phyloP scores from a whole-genome alignment of 805 yeast species.

The Candida patagonica region DNA sequence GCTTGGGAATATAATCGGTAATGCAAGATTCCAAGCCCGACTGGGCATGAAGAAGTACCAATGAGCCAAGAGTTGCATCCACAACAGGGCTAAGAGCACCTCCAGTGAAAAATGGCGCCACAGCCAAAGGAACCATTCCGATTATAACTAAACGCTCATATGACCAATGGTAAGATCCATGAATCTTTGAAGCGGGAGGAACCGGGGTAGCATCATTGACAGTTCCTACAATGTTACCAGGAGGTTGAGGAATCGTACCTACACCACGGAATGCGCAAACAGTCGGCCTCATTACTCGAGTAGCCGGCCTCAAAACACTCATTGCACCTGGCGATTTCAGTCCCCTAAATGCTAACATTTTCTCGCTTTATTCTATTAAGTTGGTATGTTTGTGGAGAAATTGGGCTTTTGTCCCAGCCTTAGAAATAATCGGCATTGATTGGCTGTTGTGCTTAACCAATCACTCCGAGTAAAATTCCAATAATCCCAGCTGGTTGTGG shows the following conservation, averaged over 20 bases:
- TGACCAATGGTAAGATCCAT: slow-evolving; percentile 93
- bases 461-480: too few species aligned
- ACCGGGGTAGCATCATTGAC: slow-evolving; percentile 78
- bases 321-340: too few species aligned
- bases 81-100: slow-evolving; percentile 50
- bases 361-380: too few species aligned
- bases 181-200: slow-evolving; percentile 53
- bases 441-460: too few species aligned
- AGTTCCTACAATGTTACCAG: slow-evolving; percentile 86
- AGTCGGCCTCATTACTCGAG: background rate
- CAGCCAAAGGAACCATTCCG: slow-evolving; percentile 66
- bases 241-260: slow-evolving; percentile 57
- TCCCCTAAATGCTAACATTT: too few species aligned
- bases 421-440: too few species aligned
- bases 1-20: slow-evolving; percentile 79
- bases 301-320: too few species aligned
- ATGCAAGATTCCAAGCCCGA: slow-evolving; percentile 88
- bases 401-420: too few species aligned
- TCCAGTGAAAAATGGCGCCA: slow-evolving; percentile 71
- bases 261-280: background rate
- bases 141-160: slow-evolving; percentile 66
- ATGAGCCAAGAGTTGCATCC: slow-evolving; percentile 62
- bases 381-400: too few species aligned
- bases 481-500: too few species aligned
- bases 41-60: slow-evolving; percentile 68